Base-by-base conservation (phyloP, 2,329 filamentous ascomycete species). In the Diaporthe sp. region DNA sequence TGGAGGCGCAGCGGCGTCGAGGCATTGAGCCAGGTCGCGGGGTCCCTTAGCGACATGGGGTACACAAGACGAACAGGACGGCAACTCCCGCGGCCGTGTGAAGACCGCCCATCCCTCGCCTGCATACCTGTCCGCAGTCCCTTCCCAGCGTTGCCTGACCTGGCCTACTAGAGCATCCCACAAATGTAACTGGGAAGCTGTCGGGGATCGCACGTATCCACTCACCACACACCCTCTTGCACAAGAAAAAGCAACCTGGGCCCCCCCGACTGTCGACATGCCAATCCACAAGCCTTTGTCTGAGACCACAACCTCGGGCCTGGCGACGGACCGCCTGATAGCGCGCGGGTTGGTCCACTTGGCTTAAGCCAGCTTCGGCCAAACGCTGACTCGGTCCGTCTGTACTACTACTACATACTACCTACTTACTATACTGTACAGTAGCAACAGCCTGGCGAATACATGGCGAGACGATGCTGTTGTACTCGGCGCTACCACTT, bases 401-500 rank as follows among this genome's bases (percentile, higher is more conserved):
- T 19, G 53, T 19, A 22, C 37, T 39, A 46, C 57, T 44, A 22
- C 46, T 69, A 28, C 13, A 19, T 22, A 22, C 25, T 34, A 15
- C 31, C 28, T 58, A 31, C 42, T 49, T 19, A 37, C 62, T 19
- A 22, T 61, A 25, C 31, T 19, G 25, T 28, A 42, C 31, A 25
- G 62, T 37, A 31, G 65, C 46, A 42, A 53, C 31, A 49, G 70
- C 57, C 65, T 46, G 42, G 44, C 57, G 22, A 15, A 57, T 46
- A 31, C 39, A 51, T 44, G 39, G 65, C 46, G 72, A 74, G 58
- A 37, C 53, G 51, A 61, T 61, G 42, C 51, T 49, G 61, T 73
- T 74, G 75, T 73, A 61, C 69, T 76, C 75, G 72, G 72, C 72
- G 67, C 53, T 71, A 61, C 49, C 72, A 44, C 75, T 61, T 42